Evolutionary conservation across 352 stramenopile genomes (phyloP).

Genomic region (Globisporangium camurandrum): DNA sequence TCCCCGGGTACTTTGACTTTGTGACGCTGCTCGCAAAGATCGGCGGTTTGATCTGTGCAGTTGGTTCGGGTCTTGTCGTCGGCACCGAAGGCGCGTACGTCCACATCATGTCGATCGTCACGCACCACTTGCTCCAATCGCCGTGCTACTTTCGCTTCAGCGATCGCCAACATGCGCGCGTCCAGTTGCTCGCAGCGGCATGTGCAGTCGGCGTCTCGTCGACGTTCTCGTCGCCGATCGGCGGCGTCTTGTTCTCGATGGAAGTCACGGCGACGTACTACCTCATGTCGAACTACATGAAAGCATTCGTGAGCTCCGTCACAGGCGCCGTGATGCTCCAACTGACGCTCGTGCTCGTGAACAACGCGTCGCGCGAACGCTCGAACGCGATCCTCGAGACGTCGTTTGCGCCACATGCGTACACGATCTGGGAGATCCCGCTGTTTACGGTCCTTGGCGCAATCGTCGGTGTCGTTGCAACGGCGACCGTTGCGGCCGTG

Average conservation of each 20-base stretch:
- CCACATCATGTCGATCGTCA: constrained; percentile 93
- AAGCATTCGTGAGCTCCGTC: constrained; percentile 82
- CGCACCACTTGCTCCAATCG: constrained; percentile 84
- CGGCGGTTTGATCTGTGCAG: constrained; percentile 90
- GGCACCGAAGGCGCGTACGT: constrained; percentile 98
- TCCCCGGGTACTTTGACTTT: constrained; percentile 79
- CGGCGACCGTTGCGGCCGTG: constrained; percentile 50
- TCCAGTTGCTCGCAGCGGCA: constrained; percentile 87
- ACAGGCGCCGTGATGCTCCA: constrained; percentile 71
- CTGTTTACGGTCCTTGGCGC: constrained; percentile 53
- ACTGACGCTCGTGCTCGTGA: constrained; percentile 48
- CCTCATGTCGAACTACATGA: constrained; percentile 87
- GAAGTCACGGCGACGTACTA: constrained; percentile 90
- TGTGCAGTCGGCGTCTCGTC: constrained; percentile 90
- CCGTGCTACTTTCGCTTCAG: constrained; percentile 70
- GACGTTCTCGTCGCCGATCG: constrained; percentile 91
- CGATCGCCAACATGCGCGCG: constrained; percentile 60
- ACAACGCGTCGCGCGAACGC: constrained; percentile 42
- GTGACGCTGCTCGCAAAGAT: constrained; percentile 84
- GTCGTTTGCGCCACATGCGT: constrained; percentile 39
- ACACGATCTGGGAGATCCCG: constrained; percentile 65
- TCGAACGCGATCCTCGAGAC: constrained; percentile 44
- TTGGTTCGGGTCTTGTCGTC: constrained; percentile 92
- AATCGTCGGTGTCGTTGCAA: constrained; percentile 48
- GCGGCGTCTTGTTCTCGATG: constrained; percentile 92